Conservation (phyloP, 169 alveolate species). For the Cryptosporidium viatorum region DNA sequence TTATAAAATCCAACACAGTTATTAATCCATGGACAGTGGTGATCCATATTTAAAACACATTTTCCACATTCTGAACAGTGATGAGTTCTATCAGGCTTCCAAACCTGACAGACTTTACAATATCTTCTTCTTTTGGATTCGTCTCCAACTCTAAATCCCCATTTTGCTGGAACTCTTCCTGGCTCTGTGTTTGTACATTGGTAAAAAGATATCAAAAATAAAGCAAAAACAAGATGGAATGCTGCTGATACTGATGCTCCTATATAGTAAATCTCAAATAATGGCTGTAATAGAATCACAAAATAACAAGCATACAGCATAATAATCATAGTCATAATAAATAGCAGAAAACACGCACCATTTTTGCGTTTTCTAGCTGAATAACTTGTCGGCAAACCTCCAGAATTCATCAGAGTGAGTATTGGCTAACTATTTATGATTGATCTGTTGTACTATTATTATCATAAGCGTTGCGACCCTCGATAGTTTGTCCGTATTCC, state of each 20-base stretch:
- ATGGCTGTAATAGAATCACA: slow-evolving; percentile 38
- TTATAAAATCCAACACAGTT: slow-evolving; percentile 97
- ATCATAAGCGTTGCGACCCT: background rate
- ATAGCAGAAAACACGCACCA: slow-evolving; percentile 67
- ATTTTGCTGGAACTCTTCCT: slow-evolving; percentile 93
- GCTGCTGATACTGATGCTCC: slow-evolving; percentile 57
- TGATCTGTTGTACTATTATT: background rate
- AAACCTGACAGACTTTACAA: slow-evolving; percentile 96
- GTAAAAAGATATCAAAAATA: slow-evolving; percentile 45
- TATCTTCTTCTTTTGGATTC: slow-evolving; percentile 94
- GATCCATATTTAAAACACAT: slow-evolving; percentile 97
- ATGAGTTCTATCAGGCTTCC: slow-evolving; percentile 98
- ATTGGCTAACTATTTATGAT: background rate
- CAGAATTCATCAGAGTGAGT: slow-evolving; percentile 43
- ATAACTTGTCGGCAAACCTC: slow-evolving; percentile 46
- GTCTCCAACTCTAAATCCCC: slow-evolving; percentile 98
- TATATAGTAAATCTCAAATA: slow-evolving; percentile 57
- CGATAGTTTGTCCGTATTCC: background rate
- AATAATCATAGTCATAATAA: slow-evolving; percentile 47
- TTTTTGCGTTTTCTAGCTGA: slow-evolving; percentile 49
- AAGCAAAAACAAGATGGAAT: slow-evolving; percentile 60
- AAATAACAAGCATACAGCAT: slow-evolving; percentile 43
- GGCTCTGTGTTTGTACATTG: slow-evolving; percentile 94
- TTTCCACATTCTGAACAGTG: slow-evolving; percentile 97
- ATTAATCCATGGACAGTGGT: slow-evolving; percentile 99